phyloP scores from a whole-genome alignment of 164 flowering plant species.

The Warburgia ugandensis region DNA sequence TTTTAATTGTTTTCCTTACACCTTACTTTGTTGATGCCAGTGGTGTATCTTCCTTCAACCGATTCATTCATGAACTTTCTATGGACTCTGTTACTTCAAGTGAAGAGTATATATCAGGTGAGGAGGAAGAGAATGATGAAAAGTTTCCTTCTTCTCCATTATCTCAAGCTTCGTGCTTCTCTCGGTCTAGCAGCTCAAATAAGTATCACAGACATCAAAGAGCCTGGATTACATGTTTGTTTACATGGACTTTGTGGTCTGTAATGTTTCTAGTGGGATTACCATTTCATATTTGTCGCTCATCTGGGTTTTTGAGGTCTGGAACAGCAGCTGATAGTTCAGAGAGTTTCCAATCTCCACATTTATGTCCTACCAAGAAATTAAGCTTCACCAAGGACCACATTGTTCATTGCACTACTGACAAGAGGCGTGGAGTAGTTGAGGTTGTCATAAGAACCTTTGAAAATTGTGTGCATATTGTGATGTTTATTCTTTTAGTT shows the following conservation, averaged over 20 bases:
- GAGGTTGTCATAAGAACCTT: constrained; percentile 44
- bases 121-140: constrained; percentile 52
- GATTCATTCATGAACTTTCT: constrained; percentile 80
- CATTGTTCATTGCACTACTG: constrained; percentile 67
- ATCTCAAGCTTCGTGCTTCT: constrained; percentile 57
- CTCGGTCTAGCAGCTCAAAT: constrained; percentile 39
- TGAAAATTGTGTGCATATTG: background rate
- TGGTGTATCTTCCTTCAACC: constrained; percentile 97
- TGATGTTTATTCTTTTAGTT: background rate
- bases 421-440: constrained; percentile 88
- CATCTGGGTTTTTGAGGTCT: constrained; percentile 24
- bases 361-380: constrained; percentile 28
- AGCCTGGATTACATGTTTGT: constrained; percentile 40
- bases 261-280: constrained; percentile 45
- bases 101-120: constrained; percentile 63
- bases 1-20: background rate
- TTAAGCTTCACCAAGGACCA: constrained; percentile 48
- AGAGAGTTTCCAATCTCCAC: constrained; percentile 21
- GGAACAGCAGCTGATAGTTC: constrained; percentile 16
- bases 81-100: constrained; percentile 74
- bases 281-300: constrained; percentile 36
- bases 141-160: constrained; percentile 45
- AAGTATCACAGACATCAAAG: constrained; percentile 37
- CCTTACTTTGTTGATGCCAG: constrained; percentile 25
- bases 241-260: constrained; percentile 71